Percentiles rank a stretch among this genome's conserved stretches.
Evolutionary conservation across 2,329 filamentous ascomycete genomes (phyloP).

Genomic region (Bipolaris sorokiniana): DNA sequence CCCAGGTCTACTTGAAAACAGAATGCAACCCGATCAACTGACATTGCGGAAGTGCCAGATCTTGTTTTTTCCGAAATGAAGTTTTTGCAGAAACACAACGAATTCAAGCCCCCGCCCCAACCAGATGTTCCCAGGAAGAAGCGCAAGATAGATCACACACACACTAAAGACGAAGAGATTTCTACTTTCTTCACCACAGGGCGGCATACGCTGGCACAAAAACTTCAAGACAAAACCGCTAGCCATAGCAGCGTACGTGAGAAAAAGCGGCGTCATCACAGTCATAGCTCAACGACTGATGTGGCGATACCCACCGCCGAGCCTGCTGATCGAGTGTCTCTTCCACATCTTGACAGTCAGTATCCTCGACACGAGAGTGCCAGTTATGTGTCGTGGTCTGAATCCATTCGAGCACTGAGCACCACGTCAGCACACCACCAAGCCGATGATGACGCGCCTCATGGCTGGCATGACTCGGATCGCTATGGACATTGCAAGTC

Average conservation of each 20-base stretch:
- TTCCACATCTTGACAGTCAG: constrained; percentile 49
- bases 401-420: constrained; percentile 42
- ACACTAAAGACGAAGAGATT: constrained; percentile 50
- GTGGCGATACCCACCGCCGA: constrained; percentile 40
- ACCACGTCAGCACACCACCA: constrained; percentile 13
- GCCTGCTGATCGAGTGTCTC: constrained; percentile 41
- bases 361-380: constrained; percentile 38
- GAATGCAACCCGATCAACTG: constrained; percentile 9
- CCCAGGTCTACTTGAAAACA: background rate
- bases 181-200: constrained; percentile 54
- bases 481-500: background rate
- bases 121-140: constrained; percentile 36
- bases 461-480: constrained; percentile 15
- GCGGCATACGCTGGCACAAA: constrained; percentile 34
- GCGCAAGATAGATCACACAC: constrained; percentile 40
- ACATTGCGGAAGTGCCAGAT: constrained; percentile 54
- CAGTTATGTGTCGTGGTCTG: constrained; percentile 53
- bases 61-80: constrained; percentile 60
- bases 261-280: constrained; percentile 13
- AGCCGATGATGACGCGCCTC: background rate
- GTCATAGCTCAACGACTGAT: constrained; percentile 21
- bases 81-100: constrained; percentile 52
- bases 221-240: constrained; percentile 26
- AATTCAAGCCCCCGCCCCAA: constrained; percentile 32
- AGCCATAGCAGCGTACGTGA: constrained; percentile 1